These are phyloP conservation scores for Jackrogersella minutella DNA, from an alignment of 495 filamentous ascomycete genomes.

Conservation along the genomic window DNA sequence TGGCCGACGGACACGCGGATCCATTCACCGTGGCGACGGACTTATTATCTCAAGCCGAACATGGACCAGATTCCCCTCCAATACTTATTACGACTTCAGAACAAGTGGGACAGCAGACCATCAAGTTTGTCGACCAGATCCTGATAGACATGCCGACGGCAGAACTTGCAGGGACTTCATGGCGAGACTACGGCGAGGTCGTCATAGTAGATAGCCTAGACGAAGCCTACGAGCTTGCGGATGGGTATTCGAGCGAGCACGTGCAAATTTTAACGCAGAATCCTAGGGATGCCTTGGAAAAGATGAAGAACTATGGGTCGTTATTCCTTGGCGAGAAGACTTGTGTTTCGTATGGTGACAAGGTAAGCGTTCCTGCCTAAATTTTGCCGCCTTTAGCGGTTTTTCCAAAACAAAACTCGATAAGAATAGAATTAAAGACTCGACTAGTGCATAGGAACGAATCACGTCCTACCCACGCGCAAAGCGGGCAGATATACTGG, in stretches of 20 bases:
- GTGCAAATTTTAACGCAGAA: slow-evolving; percentile 61
- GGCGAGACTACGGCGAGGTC: slow-evolving; percentile 60
- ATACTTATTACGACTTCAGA: slow-evolving; percentile 59
- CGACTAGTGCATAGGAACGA: slow-evolving; percentile 59
- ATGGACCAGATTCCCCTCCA: slow-evolving; percentile 61
- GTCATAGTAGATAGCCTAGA: slow-evolving; percentile 53
- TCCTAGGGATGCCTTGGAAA: slow-evolving; percentile 57
- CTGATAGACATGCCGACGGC: slow-evolving; percentile 54
- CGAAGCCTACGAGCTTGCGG: slow-evolving; percentile 60
- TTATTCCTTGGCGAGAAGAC: slow-evolving; percentile 63
- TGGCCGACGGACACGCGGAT: slow-evolving; percentile 59
- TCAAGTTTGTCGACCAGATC: slow-evolving; percentile 50
- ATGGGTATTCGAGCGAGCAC: slow-evolving; percentile 62
- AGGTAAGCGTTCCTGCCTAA: slow-evolving; percentile 38
- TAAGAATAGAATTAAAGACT: not conserved
- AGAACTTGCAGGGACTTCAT: slow-evolving; percentile 53
- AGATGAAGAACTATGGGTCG: slow-evolving; percentile 62
- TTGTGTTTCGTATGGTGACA: slow-evolving; percentile 63
- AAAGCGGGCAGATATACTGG: slow-evolving; percentile 59
- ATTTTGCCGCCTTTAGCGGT: not conserved
- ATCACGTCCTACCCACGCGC: slow-evolving; percentile 62
- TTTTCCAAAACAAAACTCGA: not conserved
- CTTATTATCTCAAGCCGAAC: slow-evolving; percentile 61
- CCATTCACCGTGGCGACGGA: slow-evolving; percentile 61
- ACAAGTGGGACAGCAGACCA: slow-evolving; percentile 50